A percentile compares a stretch with the other conserved stretches of the same genome.
These are phyloP conservation scores for Ramicandelaber brevisporus DNA, from an alignment of 192 early-diverging fungal species.

Conservation along the genomic window DNA sequence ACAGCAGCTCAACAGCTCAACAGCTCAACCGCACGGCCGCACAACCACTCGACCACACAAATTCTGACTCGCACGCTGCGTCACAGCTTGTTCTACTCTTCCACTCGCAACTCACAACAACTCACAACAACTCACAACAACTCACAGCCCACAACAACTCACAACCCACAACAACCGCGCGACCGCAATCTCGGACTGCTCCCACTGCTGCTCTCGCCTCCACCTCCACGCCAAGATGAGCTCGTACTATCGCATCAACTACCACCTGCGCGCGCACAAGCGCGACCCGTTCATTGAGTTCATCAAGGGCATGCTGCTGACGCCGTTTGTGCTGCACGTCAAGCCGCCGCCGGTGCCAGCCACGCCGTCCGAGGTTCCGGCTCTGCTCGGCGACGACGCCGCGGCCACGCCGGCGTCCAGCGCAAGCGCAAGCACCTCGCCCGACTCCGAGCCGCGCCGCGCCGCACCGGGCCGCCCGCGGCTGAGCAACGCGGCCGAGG, in stretches of 20 bases:
- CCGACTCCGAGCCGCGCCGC: too few relatives aligned
- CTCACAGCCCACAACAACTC: too few relatives aligned
- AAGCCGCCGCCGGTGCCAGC: conserved; percentile 7
- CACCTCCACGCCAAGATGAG: conserved; percentile 7
- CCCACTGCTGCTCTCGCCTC: neutral
- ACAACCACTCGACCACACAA: too few relatives aligned
- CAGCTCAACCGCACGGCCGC: too few relatives aligned
- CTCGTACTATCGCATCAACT: conserved; percentile 19
- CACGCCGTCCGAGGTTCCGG: conserved; percentile 1
- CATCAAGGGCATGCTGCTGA: conserved; percentile 66
- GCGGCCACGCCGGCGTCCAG: neutral
- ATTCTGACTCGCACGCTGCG: too few relatives aligned
- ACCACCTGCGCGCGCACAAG: conserved; percentile 50
- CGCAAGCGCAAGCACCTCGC: too few relatives aligned
- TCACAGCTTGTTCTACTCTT: too few relatives aligned
- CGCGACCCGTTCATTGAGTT: conserved; percentile 77
- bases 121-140: too few relatives aligned
- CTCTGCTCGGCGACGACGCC: neutral
- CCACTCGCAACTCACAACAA: too few relatives aligned
- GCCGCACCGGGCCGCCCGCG: conserved; percentile 1
- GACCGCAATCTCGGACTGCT: conserved; percentile 1
- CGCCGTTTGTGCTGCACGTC: conserved; percentile 66
- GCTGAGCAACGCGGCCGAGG: conserved; percentile 2
- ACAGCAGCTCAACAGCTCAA: too few relatives aligned
- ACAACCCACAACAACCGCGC: too few relatives aligned